A percentile compares a stretch with the other conserved stretches of the same genome.
phyloP scores from a whole-genome alignment of 805 yeast genomes.

The Yarrowia osloensis region DNA sequence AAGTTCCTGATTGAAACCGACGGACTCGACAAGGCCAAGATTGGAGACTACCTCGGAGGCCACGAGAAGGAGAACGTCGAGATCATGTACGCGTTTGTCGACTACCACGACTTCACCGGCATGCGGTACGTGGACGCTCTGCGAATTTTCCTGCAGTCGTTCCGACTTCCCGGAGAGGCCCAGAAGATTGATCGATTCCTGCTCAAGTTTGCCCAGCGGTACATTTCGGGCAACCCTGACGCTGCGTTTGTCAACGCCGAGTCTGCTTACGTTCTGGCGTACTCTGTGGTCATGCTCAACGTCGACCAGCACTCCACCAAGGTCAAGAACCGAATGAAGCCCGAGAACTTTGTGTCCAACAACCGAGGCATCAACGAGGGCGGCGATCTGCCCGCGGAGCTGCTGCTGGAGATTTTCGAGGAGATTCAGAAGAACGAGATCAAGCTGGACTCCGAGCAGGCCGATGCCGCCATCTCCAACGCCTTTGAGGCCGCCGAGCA shows the following conservation, averaged over 20 bases:
- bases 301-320: conserved; percentile 92
- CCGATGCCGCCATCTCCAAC: conserved; percentile 79
- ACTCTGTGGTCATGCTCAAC: conserved; percentile 88
- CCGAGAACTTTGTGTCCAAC: conserved; percentile 81
- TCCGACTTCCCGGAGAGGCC: conserved; percentile 96
- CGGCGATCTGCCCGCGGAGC: conserved; percentile 74
- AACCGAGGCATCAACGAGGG: conserved; percentile 93
- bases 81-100: conserved; percentile 92
- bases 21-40: conserved; percentile 74
- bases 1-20: conserved; percentile 65
- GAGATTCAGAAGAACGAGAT: conserved; percentile 87
- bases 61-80: conserved; percentile 75
- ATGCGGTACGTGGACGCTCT: conserved; percentile 80
- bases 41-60: conserved; percentile 93
- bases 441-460: conserved; percentile 89
- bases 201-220: conserved; percentile 95
- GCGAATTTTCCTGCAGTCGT: conserved; percentile 79
- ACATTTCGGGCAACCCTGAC: conserved; percentile 83
- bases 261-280: conserved; percentile 87
- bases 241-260: conserved; percentile 83
- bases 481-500: conserved; percentile 48
- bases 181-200: conserved; percentile 96
- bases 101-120: conserved; percentile 72
- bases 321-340: conserved; percentile 81
- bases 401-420: conserved; percentile 64